A percentile compares a stretch with the other conserved stretches of the same genome.
phyloP scores from a whole-genome alignment of 2,329 filamentous ascomycete species.

The Colletotrichum sp. region DNA sequence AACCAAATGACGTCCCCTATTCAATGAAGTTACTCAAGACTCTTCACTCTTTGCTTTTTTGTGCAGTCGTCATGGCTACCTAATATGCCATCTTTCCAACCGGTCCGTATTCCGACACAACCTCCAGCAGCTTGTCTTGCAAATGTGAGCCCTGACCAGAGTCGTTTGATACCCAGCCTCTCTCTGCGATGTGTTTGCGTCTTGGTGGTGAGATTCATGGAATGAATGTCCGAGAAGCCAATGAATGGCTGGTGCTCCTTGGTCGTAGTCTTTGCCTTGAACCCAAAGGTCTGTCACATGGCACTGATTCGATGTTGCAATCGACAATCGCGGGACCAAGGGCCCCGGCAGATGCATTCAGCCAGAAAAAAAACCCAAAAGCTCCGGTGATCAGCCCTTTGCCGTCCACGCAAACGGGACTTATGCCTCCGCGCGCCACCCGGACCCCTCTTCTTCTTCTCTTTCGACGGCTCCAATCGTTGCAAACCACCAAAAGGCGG shows the following conservation, averaged over 20 bases:
- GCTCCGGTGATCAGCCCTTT: neutral
- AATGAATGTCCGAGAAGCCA: neutral
- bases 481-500: neutral
- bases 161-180: neutral
- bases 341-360: conserved; percentile 1
- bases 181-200: neutral
- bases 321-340: conserved; percentile 10
- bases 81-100: neutral
- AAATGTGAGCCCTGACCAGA: neutral
- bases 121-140: neutral
- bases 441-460: neutral
- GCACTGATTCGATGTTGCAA: neutral
- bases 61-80: neutral
- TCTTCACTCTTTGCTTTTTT: neutral
- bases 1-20: neutral
- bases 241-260: neutral
- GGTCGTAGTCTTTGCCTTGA: neutral
- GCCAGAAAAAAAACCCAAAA: neutral
- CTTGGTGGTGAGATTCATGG: neutral
- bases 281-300: conserved; percentile 1
- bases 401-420: neutral
- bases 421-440: neutral
- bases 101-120: neutral
- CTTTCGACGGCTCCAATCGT: neutral
- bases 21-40: neutral